Base-by-base conservation (phyloP, 371 early-diverging fungal species). In the Mucor mucedo region DNA sequence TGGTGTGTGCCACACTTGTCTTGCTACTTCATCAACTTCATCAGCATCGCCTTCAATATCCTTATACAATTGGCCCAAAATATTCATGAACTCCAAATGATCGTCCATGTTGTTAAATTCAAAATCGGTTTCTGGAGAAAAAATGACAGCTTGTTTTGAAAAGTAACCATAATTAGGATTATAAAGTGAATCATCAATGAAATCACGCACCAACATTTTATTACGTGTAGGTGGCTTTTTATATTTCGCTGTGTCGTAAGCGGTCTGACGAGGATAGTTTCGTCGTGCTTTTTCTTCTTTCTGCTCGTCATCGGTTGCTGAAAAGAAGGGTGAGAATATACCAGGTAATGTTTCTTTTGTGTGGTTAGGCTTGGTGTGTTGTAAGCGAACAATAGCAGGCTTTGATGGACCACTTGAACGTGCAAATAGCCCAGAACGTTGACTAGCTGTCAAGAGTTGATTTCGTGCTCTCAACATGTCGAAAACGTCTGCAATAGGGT, bases 1-100 rank as follows among this genome's bases (percentile, higher is more conserved):
- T 4, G 98, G 95, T 4, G 99, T 98, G 73, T 98, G 97, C 97
- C 99, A 97, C 28, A 96, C 89, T 76, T 97, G 98, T 65, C 92
- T 77, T 1, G 93, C 82, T 50, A 88, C 70, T 58, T 85, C 84
- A 49, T 84, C 87, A 9, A 82, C 78, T 32, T 85, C 84, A 27
- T 79, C 78, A 14, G 79, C 80, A 48, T 85, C 82, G 29, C 75
- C 80, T 71, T 95, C 97, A 48, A 95, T 84, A 54, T 91, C 89
- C 61, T 84, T 80, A 76, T 98, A 98, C 64, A 90, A 80, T 8
- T 87, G 82, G 0, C 87, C 92, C 48, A 97, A 72, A 13, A 85
- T 69, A 58, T 92, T 87, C 82, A 92, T 75, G 69, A 98, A 95
- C 53, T 90, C 91, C 58, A 92, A 83, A 58, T 88, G 88, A 75